Evolutionary conservation across 345 rosid genomes (phyloP).

Genomic region (Sapria himalayana): DNA sequence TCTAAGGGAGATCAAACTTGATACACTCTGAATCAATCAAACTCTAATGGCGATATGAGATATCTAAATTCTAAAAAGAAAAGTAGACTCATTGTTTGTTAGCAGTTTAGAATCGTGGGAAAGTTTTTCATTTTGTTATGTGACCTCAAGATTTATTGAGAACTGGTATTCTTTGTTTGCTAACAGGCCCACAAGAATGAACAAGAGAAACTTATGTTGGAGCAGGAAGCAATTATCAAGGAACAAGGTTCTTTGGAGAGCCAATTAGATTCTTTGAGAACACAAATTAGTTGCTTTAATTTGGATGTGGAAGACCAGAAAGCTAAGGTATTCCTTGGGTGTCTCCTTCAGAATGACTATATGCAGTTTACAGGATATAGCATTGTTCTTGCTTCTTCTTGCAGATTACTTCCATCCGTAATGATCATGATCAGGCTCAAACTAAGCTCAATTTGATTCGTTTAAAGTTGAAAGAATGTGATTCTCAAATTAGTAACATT

Average conservation of each 20-base stretch:
- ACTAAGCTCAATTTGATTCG: slow-evolving; percentile 49
- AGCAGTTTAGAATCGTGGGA: no score
- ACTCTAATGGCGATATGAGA: no score
- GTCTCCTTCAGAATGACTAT: slow-evolving; percentile 5
- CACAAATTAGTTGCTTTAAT: slow-evolving; percentile 38
- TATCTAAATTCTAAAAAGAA: not conserved
- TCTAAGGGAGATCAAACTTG: no score
- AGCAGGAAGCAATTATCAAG: slow-evolving; percentile 51
- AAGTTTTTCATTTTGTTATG: no score
- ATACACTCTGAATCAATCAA: no score
- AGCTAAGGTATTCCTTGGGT: slow-evolving; percentile 33
- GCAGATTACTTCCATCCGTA: slow-evolving; percentile 42
- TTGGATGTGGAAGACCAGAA: slow-evolving; percentile 49
- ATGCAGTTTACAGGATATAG: slow-evolving; percentile 4
- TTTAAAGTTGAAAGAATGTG: slow-evolving; percentile 76
- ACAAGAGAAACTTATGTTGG: slow-evolving; percentile 64
- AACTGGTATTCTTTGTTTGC: slow-evolving; percentile 10
- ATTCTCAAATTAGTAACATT: slow-evolving; percentile 54
- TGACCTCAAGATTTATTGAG: slow-evolving; percentile 2
- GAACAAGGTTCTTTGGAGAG: slow-evolving; percentile 53
- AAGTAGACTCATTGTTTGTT: no score
- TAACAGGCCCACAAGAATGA: slow-evolving; percentile 53
- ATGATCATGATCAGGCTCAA: slow-evolving; percentile 37
- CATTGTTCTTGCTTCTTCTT: slow-evolving; percentile 11
- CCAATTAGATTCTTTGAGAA: slow-evolving; percentile 39